Base-by-base conservation (phyloP, 768 basidiomycete species). In the Tylopilus plumbeoviolaceoides region DNA sequence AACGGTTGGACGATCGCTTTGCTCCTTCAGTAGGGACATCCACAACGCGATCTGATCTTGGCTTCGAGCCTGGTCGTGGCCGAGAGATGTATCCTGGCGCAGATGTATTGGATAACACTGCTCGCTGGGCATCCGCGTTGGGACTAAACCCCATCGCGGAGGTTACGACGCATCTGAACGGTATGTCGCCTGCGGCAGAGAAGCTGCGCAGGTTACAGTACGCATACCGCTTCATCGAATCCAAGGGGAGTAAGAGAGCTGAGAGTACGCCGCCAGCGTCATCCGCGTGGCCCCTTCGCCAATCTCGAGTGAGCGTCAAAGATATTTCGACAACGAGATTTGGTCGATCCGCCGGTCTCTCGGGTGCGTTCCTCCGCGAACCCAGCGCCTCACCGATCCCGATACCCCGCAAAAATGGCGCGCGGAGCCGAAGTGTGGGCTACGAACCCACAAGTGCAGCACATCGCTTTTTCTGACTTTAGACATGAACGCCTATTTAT, bases 221-320 rank as follows among this genome's bases (percentile, higher is more conserved):
- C 9, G 9, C 18, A 4, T 31, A 25, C 1, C 35, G 2, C n/a
- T 41, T 38, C 46, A 40, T 31, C 35, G 41, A 45, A 27, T 36
- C 30, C 1, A 44, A 46, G 10, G n/a, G 28, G 23, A 38, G 41
- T 7, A 67, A 66, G 48, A 58, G 67, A 30, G 59, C 69, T 45
- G 67, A 67, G 51, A 69, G 67, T 10, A 65, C 67, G 5, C 67
- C 67, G 0, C 59, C 67, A 11, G 66, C 63, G 5, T 56, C 66
- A 8, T 55, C 60, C 18, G 57, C 27, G 14, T 70, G 69, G 61
- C 38, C 44, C 20, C 18, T 33, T 21, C 56, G 54, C 21, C 50
- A 44, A 36, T 44, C 54, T 40, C 57, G 64, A 47, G 30, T 40
- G 21, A 38, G 48, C 14, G 21, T 30, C 43, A 58, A 67, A 21